phyloP scores from a whole-genome alignment of 2,329 filamentous ascomycete species.

The Aurifilum marmelostoma region DNA sequence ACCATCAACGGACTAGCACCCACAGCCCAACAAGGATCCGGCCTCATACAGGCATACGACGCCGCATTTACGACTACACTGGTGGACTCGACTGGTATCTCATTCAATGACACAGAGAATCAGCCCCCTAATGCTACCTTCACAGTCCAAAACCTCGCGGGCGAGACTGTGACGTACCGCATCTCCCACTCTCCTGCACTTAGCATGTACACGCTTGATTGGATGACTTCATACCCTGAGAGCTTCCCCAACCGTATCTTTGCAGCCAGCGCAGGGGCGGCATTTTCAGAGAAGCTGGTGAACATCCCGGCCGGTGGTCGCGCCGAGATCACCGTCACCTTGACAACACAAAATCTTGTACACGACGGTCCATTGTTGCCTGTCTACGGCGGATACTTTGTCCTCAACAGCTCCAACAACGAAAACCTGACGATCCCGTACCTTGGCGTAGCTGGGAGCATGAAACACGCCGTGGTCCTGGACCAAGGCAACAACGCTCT shows the following conservation, averaged over 20 bases:
- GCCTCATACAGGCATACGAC: conserved; percentile 47
- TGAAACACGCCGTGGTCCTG: conserved; percentile 32
- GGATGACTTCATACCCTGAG: not conserved
- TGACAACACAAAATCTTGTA: conserved; percentile 33
- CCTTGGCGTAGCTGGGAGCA: conserved; percentile 40
- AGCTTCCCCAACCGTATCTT: conserved; percentile 21
- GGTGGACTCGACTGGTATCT: conserved; percentile 42
- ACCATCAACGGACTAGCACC: conserved; percentile 34
- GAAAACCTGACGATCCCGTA: conserved; percentile 45
- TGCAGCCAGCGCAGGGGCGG: conserved; percentile 28
- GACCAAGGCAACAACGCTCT: conserved; percentile 20
- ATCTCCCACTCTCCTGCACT: conserved; percentile 41
- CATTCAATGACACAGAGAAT: conserved; percentile 50
- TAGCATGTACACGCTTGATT: conserved; percentile 42
- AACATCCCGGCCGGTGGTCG: conserved; percentile 36
- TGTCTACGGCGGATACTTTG: conserved; percentile 49
- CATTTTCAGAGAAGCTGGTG: conserved; percentile 31
- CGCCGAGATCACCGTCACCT: conserved; percentile 36
- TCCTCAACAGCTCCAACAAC: conserved; percentile 43
- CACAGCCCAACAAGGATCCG: conserved; percentile 48
- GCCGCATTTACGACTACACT: conserved; percentile 43
- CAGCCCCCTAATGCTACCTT: conserved; percentile 39
- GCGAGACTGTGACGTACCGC: conserved; percentile 41
- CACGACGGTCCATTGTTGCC: conserved; percentile 40
- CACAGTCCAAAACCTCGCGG: conserved; percentile 44